A percentile compares a stretch with the other conserved stretches of the same genome.
phyloP scores from a whole-genome alignment of 2,329 filamentous ascomycete species.

The Ophiostoma sp. region DNA sequence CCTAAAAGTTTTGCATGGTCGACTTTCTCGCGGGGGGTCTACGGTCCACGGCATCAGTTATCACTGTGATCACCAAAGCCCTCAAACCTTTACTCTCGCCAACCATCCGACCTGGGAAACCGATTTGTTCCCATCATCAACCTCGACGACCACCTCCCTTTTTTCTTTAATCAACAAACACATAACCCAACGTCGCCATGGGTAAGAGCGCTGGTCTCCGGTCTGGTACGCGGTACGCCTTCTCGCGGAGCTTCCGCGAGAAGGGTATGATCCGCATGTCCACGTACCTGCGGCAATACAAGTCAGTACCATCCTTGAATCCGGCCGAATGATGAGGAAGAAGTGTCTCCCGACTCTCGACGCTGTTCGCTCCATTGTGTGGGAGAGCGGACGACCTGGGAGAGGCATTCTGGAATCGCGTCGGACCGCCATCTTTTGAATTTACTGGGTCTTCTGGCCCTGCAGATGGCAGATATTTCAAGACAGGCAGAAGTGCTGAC shows the following conservation, averaged over 20 bases:
- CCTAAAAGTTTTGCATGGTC: slow-evolving; percentile 26
- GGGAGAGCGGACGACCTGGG: not conserved
- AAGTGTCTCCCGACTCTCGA: not conserved
- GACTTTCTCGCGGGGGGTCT: slow-evolving; percentile 23
- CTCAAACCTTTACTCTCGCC: slow-evolving; percentile 17
- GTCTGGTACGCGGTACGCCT: slow-evolving; percentile 86
- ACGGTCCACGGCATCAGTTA: slow-evolving; percentile 12
- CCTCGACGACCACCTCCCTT: slow-evolving; percentile 20
- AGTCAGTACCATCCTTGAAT: slow-evolving; percentile 47
- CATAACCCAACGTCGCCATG: slow-evolving; percentile 49
- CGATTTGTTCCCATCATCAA: slow-evolving; percentile 18
- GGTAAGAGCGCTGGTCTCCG: slow-evolving; percentile 84
- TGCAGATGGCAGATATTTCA: slow-evolving; percentile 4
- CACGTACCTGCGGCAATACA: slow-evolving; percentile 93
- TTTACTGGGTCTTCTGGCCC: not conserved
- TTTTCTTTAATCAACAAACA: slow-evolving; percentile 12
- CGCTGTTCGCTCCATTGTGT: not conserved
- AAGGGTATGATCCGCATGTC: slow-evolving; percentile 89
- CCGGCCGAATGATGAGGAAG: not conserved
- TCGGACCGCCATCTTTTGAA: not conserved
- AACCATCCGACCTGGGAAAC: slow-evolving; percentile 17
- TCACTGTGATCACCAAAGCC: slow-evolving; percentile 16
- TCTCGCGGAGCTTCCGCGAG: slow-evolving; percentile 90
- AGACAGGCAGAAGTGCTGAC: slow-evolving; percentile 29
- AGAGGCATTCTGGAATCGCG: not conserved